phyloP scores from a whole-genome alignment of 768 basidiomycete genomes.

The Antrodiella citrinella region DNA sequence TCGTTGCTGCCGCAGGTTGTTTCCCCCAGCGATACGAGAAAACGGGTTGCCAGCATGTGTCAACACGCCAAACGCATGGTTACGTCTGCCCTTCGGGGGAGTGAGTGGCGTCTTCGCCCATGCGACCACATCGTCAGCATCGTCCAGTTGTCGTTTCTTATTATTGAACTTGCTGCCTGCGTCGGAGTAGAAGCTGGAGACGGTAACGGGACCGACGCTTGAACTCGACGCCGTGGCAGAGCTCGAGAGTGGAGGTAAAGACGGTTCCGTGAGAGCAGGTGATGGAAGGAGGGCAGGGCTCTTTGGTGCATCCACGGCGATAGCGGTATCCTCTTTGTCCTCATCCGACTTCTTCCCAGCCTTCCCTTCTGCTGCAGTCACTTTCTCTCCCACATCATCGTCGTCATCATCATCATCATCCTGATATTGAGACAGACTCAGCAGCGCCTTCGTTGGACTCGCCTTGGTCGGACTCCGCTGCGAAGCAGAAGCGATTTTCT shows the following conservation, averaged over 20 bases:
- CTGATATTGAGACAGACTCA: constrained; percentile 31
- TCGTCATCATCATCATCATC: constrained; percentile 32
- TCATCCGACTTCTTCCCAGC: neutral
- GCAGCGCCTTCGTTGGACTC: constrained; percentile 26
- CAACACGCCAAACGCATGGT: too few relatives aligned
- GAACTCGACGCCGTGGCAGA: constrained; percentile 19
- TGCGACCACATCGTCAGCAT: constrained; percentile 21
- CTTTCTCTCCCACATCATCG: constrained; percentile 23
- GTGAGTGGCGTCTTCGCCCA: constrained; percentile 16
- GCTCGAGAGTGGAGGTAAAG: constrained; percentile 6
- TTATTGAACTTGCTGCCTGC: constrained; percentile 9
- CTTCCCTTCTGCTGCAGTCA: constrained; percentile 13
- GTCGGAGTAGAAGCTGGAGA: constrained; percentile 32
- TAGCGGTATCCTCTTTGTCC: neutral
- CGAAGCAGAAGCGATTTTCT: constrained; percentile 39
- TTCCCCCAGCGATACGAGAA: constrained; percentile 25
- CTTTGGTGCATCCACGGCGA: neutral
- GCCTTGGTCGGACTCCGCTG: neutral
- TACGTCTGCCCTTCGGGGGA: too few relatives aligned
- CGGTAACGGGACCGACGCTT: constrained; percentile 20
- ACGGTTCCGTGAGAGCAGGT: neutral
- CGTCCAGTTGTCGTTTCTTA: constrained; percentile 7
- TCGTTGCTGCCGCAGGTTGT: constrained; percentile 21
- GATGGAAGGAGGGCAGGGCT: neutral
- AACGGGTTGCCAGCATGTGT: constrained; percentile 27